phyloP scores from a whole-genome alignment of 2,329 filamentous ascomycete species.

The Ascomycota sp. region DNA sequence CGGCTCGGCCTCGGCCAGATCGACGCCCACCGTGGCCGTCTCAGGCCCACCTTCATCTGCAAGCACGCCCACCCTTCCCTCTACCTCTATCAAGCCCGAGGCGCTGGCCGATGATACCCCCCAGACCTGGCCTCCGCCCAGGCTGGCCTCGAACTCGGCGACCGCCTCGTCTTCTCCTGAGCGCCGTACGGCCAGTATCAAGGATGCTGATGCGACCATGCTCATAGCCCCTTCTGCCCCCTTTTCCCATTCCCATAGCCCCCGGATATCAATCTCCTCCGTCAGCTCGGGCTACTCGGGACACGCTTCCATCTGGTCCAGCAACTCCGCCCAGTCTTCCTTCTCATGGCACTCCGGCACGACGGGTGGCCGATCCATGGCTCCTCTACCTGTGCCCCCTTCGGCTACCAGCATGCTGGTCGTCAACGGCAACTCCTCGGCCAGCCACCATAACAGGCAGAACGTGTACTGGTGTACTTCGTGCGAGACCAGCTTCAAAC shows the following conservation, averaged over 20 bases:
- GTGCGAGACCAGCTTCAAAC: conserved; percentile 44
- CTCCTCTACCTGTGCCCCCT: conserved; percentile 16
- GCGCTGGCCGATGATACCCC: conserved; percentile 9
- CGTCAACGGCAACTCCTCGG: conserved; percentile 12
- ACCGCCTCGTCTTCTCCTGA: conserved; percentile 2
- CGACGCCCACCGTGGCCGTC: conserved; percentile 3
- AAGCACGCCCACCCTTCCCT: conserved; percentile 5
- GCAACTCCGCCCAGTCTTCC: conserved; percentile 17
- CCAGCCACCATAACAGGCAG: conserved; percentile 13
- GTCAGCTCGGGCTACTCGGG: conserved; percentile 28
- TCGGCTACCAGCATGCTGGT: conserved; percentile 10
- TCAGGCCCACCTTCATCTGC: conserved; percentile 1
- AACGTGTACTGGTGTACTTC: conserved; percentile 37
- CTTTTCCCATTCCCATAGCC: conserved; percentile 16
- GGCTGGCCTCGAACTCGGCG: conserved; percentile 1
- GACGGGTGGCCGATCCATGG: conserved; percentile 14
- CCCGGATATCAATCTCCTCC: conserved; percentile 26
- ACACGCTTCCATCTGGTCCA: conserved; percentile 26
- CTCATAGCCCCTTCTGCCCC: conserved; percentile 16
- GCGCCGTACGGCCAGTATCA: conserved; percentile 1
- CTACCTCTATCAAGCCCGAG: conserved; percentile 12
- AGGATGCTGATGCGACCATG: conserved; percentile 7
- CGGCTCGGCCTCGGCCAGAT: background rate
- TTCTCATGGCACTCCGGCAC: conserved; percentile 19
- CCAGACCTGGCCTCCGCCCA: conserved; percentile 5